Base-by-base conservation (phyloP, 192 early-diverging fungal genomes). In the Umbelopsis ramanniana region DNA sequence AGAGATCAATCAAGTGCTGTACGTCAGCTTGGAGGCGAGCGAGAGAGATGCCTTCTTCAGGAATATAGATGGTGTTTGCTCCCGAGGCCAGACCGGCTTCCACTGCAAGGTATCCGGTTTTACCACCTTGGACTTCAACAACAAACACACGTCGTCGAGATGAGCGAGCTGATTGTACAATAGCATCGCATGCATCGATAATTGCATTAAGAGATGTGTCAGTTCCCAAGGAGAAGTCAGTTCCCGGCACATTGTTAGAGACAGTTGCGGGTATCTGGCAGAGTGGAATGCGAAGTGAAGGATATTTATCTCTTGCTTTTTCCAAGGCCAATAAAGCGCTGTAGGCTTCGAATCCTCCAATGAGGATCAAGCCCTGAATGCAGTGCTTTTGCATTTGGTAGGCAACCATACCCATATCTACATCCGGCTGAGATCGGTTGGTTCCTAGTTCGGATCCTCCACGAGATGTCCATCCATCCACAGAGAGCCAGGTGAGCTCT, bases 201-300 rank as follows among this genome's bases (percentile, higher is more conserved):
- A 97, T 96, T 40, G 90, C 93, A 81, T 98, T 98, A 67, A 97
- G 77, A 14, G 94, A 94, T 35, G 97, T 98, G 71, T 98, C 97
- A 33, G 88, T 87, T 21, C 97, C 97, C 71, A 98, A 84, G 46
- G 93, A 95, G 75, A 88, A 95, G 73, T 98, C 97, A 0, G 97
- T 97, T 7, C 96, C 97, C 4, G 97, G 97, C 22, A 98, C 96
- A 76, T 98, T 98, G 84, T 98, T 98, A 37, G 92, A 94, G 67
- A 98, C 90, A 0, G 97, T 98, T 23, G 97, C 97, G 10, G 97
- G 96, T 6, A 98, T 84, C 66, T 92, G 86, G 21, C 91, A 86
- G 85, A 97, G 94, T 1, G 97, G 97, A 73, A 98, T 98, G 75
- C 93, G 93, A 74, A 98, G 91, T 4, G 94, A 93, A 46, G 97